phyloP scores from a whole-genome alignment of 2,329 filamentous ascomycete species.

The Fusarium poae region DNA sequence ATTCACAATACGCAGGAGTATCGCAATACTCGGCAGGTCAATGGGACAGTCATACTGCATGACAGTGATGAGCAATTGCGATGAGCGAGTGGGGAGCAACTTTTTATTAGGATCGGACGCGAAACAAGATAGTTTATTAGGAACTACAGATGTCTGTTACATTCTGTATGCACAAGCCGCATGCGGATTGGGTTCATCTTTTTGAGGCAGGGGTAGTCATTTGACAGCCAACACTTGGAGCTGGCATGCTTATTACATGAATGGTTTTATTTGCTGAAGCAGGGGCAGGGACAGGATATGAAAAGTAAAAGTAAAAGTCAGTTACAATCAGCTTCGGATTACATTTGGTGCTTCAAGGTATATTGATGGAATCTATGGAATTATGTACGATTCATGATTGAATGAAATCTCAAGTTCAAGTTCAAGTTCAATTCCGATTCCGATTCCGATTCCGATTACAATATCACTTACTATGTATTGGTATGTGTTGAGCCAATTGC shows the following conservation, averaged over 20 bases:
- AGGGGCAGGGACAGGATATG: conserved; percentile 10
- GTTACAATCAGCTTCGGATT: conserved; percentile 1
- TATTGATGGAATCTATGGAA: conserved; percentile 6
- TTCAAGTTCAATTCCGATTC: not conserved
- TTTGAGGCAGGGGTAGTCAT: conserved; percentile 26
- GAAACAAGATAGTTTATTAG: conserved; percentile 28
- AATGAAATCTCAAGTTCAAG: conserved; percentile 18
- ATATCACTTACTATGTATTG: conserved; percentile 1
- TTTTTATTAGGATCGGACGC: conserved; percentile 22
- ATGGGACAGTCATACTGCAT: conserved; percentile 25
- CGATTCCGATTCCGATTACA: conserved; percentile 2
- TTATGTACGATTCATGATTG: conserved; percentile 34
- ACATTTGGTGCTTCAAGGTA: not conserved
- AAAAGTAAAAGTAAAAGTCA: conserved; percentile 31
- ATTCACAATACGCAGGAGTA: conserved; percentile 30
- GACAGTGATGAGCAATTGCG: conserved; percentile 9
- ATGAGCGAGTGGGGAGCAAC: conserved; percentile 16
- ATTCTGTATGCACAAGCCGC: conserved; percentile 13
- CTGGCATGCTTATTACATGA: conserved; percentile 13
- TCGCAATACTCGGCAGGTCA: conserved; percentile 42
- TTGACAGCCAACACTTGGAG: conserved; percentile 12
- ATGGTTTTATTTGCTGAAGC: conserved; percentile 20
- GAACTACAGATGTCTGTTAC: conserved; percentile 9
- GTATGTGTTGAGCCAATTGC: conserved; percentile 6
- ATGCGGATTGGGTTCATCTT: conserved; percentile 34